A percentile compares a stretch with the other conserved stretches of the same genome.
These are phyloP conservation scores for Lactarius trivialis DNA, from an alignment of 768 basidiomycete species.

Conservation along the genomic window DNA sequence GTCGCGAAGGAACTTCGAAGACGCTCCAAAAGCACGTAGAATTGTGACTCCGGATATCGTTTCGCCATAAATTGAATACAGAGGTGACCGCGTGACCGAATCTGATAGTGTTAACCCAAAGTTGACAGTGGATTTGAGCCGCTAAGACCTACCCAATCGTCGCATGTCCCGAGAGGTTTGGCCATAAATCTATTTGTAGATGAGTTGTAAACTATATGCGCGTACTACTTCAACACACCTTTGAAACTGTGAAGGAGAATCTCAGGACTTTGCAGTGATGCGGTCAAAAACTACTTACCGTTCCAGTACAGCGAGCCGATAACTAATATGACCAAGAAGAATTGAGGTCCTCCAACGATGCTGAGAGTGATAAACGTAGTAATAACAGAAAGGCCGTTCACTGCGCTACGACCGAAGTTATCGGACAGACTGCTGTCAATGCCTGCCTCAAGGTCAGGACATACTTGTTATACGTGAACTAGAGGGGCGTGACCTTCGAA, in stretches of 20 bases:
- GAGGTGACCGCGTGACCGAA: conserved; percentile 41
- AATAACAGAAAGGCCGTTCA: conserved; percentile 59
- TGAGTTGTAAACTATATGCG: background rate
- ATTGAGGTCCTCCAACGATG: conserved; percentile 71
- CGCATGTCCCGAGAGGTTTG: conserved; percentile 87
- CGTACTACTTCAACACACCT: conserved; percentile 4
- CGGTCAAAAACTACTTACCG: conserved; percentile 36
- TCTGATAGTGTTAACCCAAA: conserved; percentile 24
- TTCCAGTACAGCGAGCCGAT: conserved; percentile 65
- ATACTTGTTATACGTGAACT: background rate
- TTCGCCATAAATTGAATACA: conserved; percentile 48
- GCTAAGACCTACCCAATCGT: conserved; percentile 48
- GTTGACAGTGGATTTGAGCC: background rate
- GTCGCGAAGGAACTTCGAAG: conserved; percentile 78
- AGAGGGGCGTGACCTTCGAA: conserved; percentile 50
- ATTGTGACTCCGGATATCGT: conserved; percentile 47
- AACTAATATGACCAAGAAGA: conserved; percentile 51
- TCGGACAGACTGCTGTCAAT: conserved; percentile 81
- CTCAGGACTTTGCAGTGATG: background rate
- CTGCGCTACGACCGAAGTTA: conserved; percentile 74
- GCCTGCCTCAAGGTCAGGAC: conserved; percentile 36
- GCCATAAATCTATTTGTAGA: conserved; percentile 48
- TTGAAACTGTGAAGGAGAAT: background rate
- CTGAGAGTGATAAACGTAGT: conserved; percentile 74
- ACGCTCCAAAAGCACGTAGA: conserved; percentile 81